Conservation (phyloP, 2,329 filamentous ascomycete genomes). For the Pyrenophora teres region DNA sequence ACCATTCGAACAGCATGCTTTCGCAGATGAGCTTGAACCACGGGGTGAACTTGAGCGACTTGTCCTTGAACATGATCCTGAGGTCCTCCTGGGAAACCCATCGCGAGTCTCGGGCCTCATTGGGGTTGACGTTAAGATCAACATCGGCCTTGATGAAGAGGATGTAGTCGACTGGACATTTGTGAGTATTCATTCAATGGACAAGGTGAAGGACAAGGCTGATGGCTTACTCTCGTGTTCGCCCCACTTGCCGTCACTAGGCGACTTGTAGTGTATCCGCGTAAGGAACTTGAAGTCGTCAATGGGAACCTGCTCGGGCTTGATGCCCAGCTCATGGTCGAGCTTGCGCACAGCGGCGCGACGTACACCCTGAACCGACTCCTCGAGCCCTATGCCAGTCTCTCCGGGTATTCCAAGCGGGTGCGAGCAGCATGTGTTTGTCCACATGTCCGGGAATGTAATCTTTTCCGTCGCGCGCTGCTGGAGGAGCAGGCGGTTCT, state of each 20-base stretch:
- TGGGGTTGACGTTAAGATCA: constrained; percentile 77
- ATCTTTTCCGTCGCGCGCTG: constrained; percentile 97
- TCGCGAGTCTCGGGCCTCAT: constrained; percentile 83
- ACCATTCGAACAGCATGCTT: constrained; percentile 98
- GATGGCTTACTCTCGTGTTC: constrained; percentile 86
- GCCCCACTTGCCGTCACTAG: constrained; percentile 96
- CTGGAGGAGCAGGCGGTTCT: constrained; percentile 91
- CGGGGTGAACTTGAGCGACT: constrained; percentile 83
- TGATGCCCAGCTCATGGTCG: constrained; percentile 92
- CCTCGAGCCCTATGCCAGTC: constrained; percentile 80
- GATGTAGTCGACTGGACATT: constrained; percentile 84
- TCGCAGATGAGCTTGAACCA: constrained; percentile 99
- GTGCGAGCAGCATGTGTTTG: constrained; percentile 99
- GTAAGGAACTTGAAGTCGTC: constrained; percentile 94
- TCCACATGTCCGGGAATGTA: constrained; percentile 99
- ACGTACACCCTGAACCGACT: constrained; percentile 84
- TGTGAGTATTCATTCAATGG: constrained; percentile 25
- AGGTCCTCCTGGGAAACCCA: constrained; percentile 85
- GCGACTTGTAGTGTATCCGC: constrained; percentile 96
- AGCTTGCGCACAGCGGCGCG: constrained; percentile 91
- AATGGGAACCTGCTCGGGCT: constrained; percentile 82
- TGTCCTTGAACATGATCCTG: constrained; percentile 82
- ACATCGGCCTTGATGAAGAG: constrained; percentile 92
- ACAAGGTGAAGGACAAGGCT: not conserved
- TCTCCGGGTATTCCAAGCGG: constrained; percentile 89